Percentiles rank a stretch among this genome's conserved stretches.
Evolutionary conservation across 257 asterid genomes (phyloP).

Genomic region (Henckelia pumila): DNA sequence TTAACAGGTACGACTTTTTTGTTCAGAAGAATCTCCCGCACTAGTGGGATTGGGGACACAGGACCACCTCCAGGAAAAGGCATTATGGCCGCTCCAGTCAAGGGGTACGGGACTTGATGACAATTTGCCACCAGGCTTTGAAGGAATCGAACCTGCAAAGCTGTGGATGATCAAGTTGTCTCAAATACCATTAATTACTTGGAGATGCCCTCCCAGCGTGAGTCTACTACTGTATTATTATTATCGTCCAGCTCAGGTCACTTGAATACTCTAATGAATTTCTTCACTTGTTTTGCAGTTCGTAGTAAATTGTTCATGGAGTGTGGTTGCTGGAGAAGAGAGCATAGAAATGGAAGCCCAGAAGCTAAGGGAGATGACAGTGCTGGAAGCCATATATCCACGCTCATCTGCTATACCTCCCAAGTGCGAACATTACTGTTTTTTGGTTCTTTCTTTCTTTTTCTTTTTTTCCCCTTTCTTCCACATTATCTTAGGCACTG

Average conservation of each 20-base stretch:
- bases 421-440: conserved; percentile 35
- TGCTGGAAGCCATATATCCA: conserved; percentile 68
- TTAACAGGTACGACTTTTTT: conserved; percentile 52
- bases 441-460: conserved; percentile 1
- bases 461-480: no score
- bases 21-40: conserved; percentile 62
- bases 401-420: conserved; percentile 65
- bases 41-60: conserved; percentile 50
- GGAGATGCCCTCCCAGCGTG: conserved; percentile 53
- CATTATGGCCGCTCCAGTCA: conserved; percentile 35
- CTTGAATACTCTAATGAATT: neutral
- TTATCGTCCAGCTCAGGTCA: neutral
- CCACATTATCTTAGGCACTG: no score
- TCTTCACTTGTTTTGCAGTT: conserved; percentile 36
- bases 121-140: conserved; percentile 67
- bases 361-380: conserved; percentile 46
- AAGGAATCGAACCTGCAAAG: conserved; percentile 42
- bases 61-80: conserved; percentile 57
- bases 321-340: conserved; percentile 58
- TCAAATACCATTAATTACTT: conserved; percentile 50
- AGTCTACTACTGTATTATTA: conserved; percentile 3
- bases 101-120: conserved; percentile 37
- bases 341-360: conserved; percentile 43
- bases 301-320: conserved; percentile 38
- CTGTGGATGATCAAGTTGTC: conserved; percentile 34